Evolutionary conservation across 495 filamentous ascomycete species (phyloP).

Genomic region (Lepraria neglecta): DNA sequence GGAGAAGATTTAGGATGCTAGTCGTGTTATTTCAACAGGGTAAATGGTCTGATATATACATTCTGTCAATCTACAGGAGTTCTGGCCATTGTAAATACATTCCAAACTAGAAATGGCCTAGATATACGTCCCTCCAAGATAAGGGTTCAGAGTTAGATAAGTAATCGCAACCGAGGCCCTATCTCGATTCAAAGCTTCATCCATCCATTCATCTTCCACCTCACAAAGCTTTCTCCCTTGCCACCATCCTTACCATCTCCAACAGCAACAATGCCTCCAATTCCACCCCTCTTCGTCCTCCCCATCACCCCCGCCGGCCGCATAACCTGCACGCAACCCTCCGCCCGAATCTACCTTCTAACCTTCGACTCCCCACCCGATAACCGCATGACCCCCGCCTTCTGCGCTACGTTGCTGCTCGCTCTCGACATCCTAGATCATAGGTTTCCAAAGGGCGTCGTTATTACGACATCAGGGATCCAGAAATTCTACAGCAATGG

Average conservation of each 20-base stretch:
- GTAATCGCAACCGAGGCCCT: slow-evolving; percentile 8
- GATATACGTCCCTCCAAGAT: background rate
- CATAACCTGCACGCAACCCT: slow-evolving; percentile 52
- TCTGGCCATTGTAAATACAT: too few species aligned
- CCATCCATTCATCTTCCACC: background rate
- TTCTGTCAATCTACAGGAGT: too few species aligned
- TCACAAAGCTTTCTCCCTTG: too few species aligned
- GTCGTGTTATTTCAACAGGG: too few species aligned
- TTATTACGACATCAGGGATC: slow-evolving; percentile 67
- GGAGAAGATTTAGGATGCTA: background rate
- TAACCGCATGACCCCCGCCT: slow-evolving; percentile 63
- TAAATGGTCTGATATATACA: too few species aligned
- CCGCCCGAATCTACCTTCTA: slow-evolving; percentile 59
- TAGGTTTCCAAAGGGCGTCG: slow-evolving; percentile 57
- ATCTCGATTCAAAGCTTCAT: background rate
- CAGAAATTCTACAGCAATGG: slow-evolving; percentile 80
- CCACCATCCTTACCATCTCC: background rate
- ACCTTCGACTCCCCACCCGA: slow-evolving; percentile 65
- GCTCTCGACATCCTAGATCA: slow-evolving; percentile 70
- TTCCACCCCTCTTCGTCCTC: slow-evolving; percentile 40
- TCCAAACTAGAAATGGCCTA: too few species aligned
- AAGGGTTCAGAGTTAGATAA: background rate
- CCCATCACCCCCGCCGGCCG: slow-evolving; percentile 41
- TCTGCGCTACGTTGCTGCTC: slow-evolving; percentile 57
- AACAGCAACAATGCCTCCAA: slow-evolving; percentile 22